A percentile compares a stretch with the other conserved stretches of the same genome.
These are phyloP conservation scores for Chaetomium globosum DNA, from an alignment of 2,329 filamentous ascomycete genomes.

Conservation along the genomic window DNA sequence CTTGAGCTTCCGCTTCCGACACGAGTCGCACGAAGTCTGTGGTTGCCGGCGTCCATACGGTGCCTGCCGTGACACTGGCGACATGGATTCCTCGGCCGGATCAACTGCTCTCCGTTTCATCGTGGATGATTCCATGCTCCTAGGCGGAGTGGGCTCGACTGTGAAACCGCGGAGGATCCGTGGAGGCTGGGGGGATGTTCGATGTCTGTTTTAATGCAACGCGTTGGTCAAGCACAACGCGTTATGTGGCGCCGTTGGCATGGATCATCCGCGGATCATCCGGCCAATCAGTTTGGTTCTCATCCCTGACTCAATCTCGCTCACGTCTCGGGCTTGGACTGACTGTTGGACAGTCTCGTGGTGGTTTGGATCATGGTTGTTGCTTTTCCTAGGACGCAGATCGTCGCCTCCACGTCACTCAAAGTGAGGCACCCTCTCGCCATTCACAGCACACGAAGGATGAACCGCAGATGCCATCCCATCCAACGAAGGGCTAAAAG, in stretches of 20 bases:
- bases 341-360: no score
- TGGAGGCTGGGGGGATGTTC: neutral
- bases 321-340: no score
- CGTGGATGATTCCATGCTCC: neutral
- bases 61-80: neutral
- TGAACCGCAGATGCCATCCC: no score
- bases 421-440: no score
- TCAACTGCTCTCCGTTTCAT: slow-evolving; percentile 17
- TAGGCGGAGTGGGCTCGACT: neutral
- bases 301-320: no score
- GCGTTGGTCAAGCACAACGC: neutral
- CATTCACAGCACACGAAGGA: no score
- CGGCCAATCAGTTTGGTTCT: neutral
- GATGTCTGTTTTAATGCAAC: neutral
- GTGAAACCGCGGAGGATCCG: slow-evolving; percentile 3
- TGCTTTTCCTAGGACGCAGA: no score
- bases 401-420: no score
- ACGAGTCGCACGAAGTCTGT: slow-evolving; percentile 20
- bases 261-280: slow-evolving; percentile 5
- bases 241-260: neutral
- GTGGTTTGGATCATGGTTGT: no score
- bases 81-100: neutral
- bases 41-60: slow-evolving; percentile 15
- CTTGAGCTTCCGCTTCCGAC: slow-evolving; percentile 22
- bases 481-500: no score